These are phyloP conservation scores for Heliosperma pusillum DNA, from an alignment of 148 eudicot species.

Conservation along the genomic window DNA sequence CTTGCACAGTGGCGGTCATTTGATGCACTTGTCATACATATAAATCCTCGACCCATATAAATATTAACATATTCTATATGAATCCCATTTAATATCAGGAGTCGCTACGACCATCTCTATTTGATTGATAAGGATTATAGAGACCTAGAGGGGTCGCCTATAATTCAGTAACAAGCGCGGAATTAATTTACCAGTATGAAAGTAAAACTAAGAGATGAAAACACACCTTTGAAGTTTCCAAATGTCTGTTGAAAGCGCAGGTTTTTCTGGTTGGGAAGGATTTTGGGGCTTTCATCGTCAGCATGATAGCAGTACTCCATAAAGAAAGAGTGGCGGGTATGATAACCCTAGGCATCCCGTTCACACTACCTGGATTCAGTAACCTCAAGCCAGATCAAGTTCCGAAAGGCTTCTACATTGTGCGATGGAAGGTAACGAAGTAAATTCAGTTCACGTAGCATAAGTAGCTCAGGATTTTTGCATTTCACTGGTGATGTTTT, in stretches of 20 bases:
- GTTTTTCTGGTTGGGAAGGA: constrained; percentile 43
- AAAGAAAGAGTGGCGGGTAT: constrained; percentile 38
- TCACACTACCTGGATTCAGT: constrained; percentile 26
- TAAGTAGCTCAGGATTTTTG: not conserved
- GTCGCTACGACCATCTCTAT: too few species aligned
- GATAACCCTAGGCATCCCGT: constrained; percentile 40
- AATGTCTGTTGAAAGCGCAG: constrained; percentile 21
- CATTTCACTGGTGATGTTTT: not conserved
- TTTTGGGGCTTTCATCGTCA: constrained; percentile 32
- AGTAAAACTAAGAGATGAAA: too few species aligned
- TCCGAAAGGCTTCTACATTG: constrained; percentile 43
- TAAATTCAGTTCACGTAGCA: not conserved
- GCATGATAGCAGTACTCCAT: constrained; percentile 31
- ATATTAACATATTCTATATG: too few species aligned
- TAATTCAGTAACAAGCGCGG: too few species aligned
- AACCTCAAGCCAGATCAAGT: constrained; percentile 2
- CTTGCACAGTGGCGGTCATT: too few species aligned
- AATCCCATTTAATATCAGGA: too few species aligned
- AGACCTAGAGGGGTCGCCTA: too few species aligned
- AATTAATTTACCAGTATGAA: too few species aligned
- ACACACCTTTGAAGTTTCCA: not conserved
- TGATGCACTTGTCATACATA: too few species aligned
- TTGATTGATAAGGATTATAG: too few species aligned
- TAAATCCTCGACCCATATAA: too few species aligned
- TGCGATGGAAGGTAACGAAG: constrained; percentile 36